Evolutionary conservation across 805 yeast species (phyloP).

Genomic region (Brettanomyces anomalus): DNA sequence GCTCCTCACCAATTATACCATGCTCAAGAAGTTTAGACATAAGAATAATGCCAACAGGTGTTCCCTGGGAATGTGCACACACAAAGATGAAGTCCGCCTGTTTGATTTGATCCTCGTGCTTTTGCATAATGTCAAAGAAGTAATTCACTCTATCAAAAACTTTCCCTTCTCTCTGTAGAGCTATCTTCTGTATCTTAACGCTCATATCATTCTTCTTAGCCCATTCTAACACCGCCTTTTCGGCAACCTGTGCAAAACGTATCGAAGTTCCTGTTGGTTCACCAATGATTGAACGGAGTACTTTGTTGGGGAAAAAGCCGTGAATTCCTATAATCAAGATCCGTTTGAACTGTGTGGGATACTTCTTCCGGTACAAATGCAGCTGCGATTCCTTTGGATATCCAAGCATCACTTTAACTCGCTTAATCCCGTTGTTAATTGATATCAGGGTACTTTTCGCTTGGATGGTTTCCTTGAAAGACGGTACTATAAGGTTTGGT

Average conservation of each 20-base stretch:
- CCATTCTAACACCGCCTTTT: slow-evolving; percentile 63
- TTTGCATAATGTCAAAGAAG: slow-evolving; percentile 61
- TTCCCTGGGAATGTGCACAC: slow-evolving; percentile 94
- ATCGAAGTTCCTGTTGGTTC: slow-evolving; percentile 95
- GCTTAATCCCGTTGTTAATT: slow-evolving; percentile 9
- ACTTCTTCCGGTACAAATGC: slow-evolving; percentile 14
- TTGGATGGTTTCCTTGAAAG: slow-evolving; percentile 21
- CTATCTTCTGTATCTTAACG: slow-evolving; percentile 74
- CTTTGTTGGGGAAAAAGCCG: slow-evolving; percentile 88
- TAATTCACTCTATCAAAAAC: slow-evolving; percentile 78
- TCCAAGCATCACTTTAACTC: slow-evolving; percentile 11
- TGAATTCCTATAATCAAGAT: slow-evolving; percentile 88
- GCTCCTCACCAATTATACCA: slow-evolving; percentile 36
- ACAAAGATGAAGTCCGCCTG: slow-evolving; percentile 79
- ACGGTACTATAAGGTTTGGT: slow-evolving; percentile 23
- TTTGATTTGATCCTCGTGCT: slow-evolving; percentile 41
- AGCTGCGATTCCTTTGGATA: slow-evolving; percentile 6
- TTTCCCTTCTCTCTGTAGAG: slow-evolving; percentile 89
- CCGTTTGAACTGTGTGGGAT: slow-evolving; percentile 31
- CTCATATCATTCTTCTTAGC: slow-evolving; percentile 36
- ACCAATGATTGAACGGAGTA: slow-evolving; percentile 81
- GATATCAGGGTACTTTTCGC: slow-evolving; percentile 8
- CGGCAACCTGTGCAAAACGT: slow-evolving; percentile 87
- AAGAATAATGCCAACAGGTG: slow-evolving; percentile 79
- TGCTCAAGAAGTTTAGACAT: slow-evolving; percentile 64